A percentile compares a stretch with the other conserved stretches of the same genome.
phyloP scores from a whole-genome alignment of 1,284 basidiomycete species.

The Cutaneotrichosporon mucoides region DNA sequence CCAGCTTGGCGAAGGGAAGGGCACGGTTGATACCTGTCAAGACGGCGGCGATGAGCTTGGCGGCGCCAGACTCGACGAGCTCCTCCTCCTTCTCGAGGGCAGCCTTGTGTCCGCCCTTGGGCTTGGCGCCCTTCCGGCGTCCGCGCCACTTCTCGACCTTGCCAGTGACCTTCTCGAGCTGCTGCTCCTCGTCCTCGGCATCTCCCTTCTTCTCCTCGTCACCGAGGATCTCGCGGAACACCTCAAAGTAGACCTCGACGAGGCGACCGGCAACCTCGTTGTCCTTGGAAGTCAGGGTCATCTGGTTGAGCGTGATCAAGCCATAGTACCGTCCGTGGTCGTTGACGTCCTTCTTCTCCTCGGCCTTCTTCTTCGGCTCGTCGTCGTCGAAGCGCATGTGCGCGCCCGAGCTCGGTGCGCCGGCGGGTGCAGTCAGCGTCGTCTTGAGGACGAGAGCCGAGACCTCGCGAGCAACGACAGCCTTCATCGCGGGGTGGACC shows the following conservation, averaged over 20 bases:
- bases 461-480: constrained; percentile 82
- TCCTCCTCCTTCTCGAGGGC: constrained; percentile 44
- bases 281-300: constrained; percentile 71
- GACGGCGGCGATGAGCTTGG: constrained; percentile 83
- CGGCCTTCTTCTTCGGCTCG: constrained; percentile 35
- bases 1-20: constrained; percentile 79
- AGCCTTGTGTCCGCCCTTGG: constrained; percentile 42
- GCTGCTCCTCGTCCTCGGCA: constrained; percentile 44
- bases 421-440: constrained; percentile 52
- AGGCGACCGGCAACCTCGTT: constrained; percentile 74
- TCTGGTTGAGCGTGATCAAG: constrained; percentile 89
- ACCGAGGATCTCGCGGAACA: constrained; percentile 84
- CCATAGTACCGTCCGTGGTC: constrained; percentile 83
- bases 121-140: constrained; percentile 45
- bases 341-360: constrained; percentile 50
- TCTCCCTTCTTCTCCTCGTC: constrained; percentile 48
- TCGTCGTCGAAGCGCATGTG: constrained; percentile 50
- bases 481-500: constrained; percentile 90
- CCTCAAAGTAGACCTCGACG: constrained; percentile 89
- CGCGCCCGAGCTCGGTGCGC: constrained; percentile 35
- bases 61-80: constrained; percentile 74
- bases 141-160: constrained; percentile 50
- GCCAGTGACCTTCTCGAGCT: constrained; percentile 45
- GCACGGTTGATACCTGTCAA: constrained; percentile 94
- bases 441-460: constrained; percentile 68